phyloP scores from a whole-genome alignment of 768 basidiomycete species.

The Scleroderma citrinum region DNA sequence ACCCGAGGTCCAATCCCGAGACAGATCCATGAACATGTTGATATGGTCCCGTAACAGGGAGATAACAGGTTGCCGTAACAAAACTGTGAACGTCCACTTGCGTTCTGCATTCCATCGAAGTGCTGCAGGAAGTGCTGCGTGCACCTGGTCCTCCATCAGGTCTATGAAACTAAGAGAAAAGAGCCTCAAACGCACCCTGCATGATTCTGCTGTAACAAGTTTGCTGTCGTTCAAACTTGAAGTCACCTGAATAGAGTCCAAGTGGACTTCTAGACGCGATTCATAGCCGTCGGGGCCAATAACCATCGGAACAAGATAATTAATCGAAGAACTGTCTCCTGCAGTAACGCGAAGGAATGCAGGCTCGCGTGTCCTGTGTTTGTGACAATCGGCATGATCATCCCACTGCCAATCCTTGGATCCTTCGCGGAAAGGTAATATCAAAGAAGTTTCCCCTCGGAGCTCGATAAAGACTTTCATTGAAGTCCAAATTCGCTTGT shows the following conservation, averaged over 20 bases:
- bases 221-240: slow-evolving; percentile 88
- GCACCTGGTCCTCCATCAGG: slow-evolving; percentile 39
- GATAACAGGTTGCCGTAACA: slow-evolving; percentile 64
- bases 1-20: slow-evolving; percentile 85
- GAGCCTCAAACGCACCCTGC: slow-evolving; percentile 44
- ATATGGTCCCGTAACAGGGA: slow-evolving; percentile 88
- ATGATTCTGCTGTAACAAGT: slow-evolving; percentile 71
- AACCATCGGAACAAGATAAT: slow-evolving; percentile 80
- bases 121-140: slow-evolving; percentile 72
- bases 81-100: slow-evolving; percentile 72
- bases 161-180: slow-evolving; percentile 11
- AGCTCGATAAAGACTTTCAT: slow-evolving; percentile 80
- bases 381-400: slow-evolving; percentile 42
- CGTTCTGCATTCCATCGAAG: slow-evolving; percentile 77
- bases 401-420: slow-evolving; percentile 99
- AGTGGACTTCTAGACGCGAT: slow-evolving; percentile 71
- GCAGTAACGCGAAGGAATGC: slow-evolving; percentile 69
- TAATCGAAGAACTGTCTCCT: slow-evolving; percentile 80
- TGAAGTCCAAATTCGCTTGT: slow-evolving; percentile 76
- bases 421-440: slow-evolving; percentile 86
- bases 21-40: slow-evolving; percentile 91
- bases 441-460: slow-evolving; percentile 65
- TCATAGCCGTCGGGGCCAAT: slow-evolving; percentile 71
- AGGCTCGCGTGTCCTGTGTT: slow-evolving; percentile 53
- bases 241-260: slow-evolving; percentile 69